Base-by-base conservation (phyloP, 2,329 filamentous ascomycete genomes). In the Colletotrichum chrysophilum region DNA sequence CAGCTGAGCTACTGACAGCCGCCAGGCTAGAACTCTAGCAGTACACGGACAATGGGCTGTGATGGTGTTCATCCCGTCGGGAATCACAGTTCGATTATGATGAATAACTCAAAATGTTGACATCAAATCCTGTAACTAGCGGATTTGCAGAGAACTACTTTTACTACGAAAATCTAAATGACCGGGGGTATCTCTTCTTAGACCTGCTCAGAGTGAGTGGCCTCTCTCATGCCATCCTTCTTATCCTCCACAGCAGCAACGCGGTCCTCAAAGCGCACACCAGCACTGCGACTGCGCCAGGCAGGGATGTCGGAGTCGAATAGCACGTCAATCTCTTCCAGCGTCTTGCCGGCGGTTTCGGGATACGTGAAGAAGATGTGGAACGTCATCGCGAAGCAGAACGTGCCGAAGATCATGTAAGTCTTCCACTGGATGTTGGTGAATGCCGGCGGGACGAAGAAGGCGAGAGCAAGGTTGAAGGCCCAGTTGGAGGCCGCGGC, bases 401-500 rank as follows among this genome's bases (percentile, higher is more conserved):
- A 78, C 7, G 66, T 74, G 28, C 58, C 70, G 28, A 80, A 80
- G 5, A 80, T 76, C 74, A 80, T 78, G 70, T 80, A 80, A 0
- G 76, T 76, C 69, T 79, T 77, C 78, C 79, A 80, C 10, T 78
- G 76, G 12, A 80, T 79, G 10, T 77, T 76, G 18, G 77, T 72
- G 18, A 79, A 73, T 9, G 70, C 67, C 26, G 86, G 84, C 1
- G 87, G 88, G 1, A 88, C 86, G 70, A 89, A 89, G 76, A 86
- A 88, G 5, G 85, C 86, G 14, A 89, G 83, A 4, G 87, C 88
- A 71, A 88, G 88, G 79, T 89, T 89, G 81, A 88, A 88, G 4
- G 84, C 83, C 88, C 88, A 89, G 80, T 89, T 89, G 5, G 84
- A 83, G 2, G 89, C 88, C 0, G 90, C 90, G 0, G 88, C 82